Base-by-base conservation (phyloP, 495 filamentous ascomycete genomes). In the Penicillium manginii region DNA sequence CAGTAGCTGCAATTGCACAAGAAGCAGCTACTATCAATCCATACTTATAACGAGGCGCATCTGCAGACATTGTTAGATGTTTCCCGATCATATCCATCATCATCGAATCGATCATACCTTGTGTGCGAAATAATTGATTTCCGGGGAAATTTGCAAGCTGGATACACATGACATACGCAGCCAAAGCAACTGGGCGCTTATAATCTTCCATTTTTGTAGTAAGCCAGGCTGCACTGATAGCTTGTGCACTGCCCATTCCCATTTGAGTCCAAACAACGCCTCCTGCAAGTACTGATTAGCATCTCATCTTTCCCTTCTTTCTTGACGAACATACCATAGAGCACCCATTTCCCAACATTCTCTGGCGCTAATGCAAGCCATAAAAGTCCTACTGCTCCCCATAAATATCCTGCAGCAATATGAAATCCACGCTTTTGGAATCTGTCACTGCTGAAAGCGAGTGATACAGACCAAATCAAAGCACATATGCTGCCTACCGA, bases 1-100 rank as follows among this genome's bases (percentile, higher is more conserved):
- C 54, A 6, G 54, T 31, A 19, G 60, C 60, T n/a, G 50, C 49
- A 17, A 62, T 54, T 15, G 50, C 50, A 32, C 54, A 62, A 14
- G 52, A 11, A 31, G 50, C 31, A 9, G 50, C 50, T 21, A 53
- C 21, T 23, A 53, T 43, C 35, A 53, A 17, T 2, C 50, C 50
- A n/a, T 53, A 23, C 9, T 23, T 53, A 19, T 53, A 53, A 4
- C 50, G 50, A 53, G 50, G 50, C 4, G 50, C 50, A 40, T 53
- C 50, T 53, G 37, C 7, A 18, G 18, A 52, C 2, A 18, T 52
- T 52, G 18, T 19, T 18, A 51, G 32, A 22, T 29, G 1, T 35
- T 23, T 15, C 3, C 22, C 19, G 11, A 15, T 23, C 18, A 4
- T 22, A 21, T 21, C 18, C 19, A 15, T 39, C 18, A 40, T 9